Percentiles rank a stretch among this genome's conserved stretches.
These are phyloP conservation scores for Aegilops longissima DNA, from an alignment of 176 grass and related monocot species.

Conservation along the genomic window DNA sequence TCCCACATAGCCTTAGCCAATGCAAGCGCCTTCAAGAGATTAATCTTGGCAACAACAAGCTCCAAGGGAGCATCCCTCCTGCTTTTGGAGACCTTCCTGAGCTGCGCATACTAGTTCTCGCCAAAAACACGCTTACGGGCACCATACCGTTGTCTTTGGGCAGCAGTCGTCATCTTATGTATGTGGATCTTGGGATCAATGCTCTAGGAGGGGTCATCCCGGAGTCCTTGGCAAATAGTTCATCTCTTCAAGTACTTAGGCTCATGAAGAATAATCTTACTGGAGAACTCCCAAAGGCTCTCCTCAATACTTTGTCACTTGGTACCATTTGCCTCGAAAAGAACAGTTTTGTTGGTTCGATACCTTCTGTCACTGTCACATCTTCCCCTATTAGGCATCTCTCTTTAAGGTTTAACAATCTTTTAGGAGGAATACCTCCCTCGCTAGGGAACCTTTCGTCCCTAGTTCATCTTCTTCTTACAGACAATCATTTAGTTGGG, in stretches of 20 bases:
- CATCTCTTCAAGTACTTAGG: not conserved
- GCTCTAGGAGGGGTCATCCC: conserved; percentile 34
- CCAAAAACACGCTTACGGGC: conserved; percentile 1
- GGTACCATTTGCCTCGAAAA: not conserved
- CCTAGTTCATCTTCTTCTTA: not conserved
- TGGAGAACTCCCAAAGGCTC: conserved; percentile 33
- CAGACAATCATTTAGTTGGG: conserved; percentile 27
- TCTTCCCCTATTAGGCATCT: conserved; percentile 1
- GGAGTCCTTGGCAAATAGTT: conserved; percentile 30
- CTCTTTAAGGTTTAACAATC: not conserved
- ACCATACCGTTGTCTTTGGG: conserved; percentile 27
- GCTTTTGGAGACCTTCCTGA: conserved; percentile 34
- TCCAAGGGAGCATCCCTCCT: conserved; percentile 46
- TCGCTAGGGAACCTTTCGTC: conserved; percentile 45
- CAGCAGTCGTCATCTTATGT: conserved; percentile 5
- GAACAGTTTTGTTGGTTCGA: conserved; percentile 33
- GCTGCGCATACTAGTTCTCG: conserved; percentile 27
- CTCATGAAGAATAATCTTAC: conserved; percentile 32
- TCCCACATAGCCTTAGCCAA: conserved; percentile 36
- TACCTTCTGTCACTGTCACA: conserved; percentile 14
- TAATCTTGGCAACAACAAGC: conserved; percentile 36
- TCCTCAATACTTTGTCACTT: conserved; percentile 41
- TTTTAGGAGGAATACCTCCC: conserved; percentile 37
- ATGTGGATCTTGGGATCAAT: conserved; percentile 32
- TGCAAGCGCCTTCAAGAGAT: conserved; percentile 35